These are phyloP conservation scores for Speleostelium caveatum DNA, from an alignment of 78 protist genomes.

Conservation along the genomic window DNA sequence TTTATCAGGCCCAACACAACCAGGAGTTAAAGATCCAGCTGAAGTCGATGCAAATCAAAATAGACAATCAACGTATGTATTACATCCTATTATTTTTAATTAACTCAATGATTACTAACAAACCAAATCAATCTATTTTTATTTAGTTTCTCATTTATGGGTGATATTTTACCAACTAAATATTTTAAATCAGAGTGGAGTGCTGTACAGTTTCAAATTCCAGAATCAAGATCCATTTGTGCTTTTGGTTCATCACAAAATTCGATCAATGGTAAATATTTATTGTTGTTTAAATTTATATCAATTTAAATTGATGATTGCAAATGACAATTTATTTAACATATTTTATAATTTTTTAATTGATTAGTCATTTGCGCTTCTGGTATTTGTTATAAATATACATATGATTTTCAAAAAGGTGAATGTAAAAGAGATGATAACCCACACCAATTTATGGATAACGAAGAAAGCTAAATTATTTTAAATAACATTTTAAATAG, in stretches of 20 bases:
- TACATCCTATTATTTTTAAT: background rate
- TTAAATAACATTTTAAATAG: no score
- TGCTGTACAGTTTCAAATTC: conserved; percentile 93
- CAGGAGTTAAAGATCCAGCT: background rate
- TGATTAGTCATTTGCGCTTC: conserved; percentile 77
- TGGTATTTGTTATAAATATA: conserved; percentile 80
- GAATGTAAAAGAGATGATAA: conserved; percentile 79
- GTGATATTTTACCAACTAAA: conserved; percentile 86
- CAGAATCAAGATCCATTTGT: conserved; percentile 89
- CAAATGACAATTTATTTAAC: background rate
- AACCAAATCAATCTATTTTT: background rate
- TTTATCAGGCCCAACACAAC: conserved; percentile 45
- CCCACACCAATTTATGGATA: conserved; percentile 69
- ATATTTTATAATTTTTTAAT: background rate
- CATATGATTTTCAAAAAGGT: conserved; percentile 76
- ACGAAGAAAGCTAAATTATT: conserved; percentile 55
- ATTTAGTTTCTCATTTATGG: conserved; percentile 83
- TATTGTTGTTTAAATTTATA: background rate
- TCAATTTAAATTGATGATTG: background rate
- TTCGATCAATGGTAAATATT: conserved; percentile 80
- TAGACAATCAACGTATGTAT: conserved; percentile 42
- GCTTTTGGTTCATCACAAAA: conserved; percentile 90
- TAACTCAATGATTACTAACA: background rate
- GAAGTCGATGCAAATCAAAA: conserved; percentile 25
- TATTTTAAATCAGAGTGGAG: conserved; percentile 97